Conservation (phyloP, 805 yeast genomes). For the Monosporozyma servazzii region DNA sequence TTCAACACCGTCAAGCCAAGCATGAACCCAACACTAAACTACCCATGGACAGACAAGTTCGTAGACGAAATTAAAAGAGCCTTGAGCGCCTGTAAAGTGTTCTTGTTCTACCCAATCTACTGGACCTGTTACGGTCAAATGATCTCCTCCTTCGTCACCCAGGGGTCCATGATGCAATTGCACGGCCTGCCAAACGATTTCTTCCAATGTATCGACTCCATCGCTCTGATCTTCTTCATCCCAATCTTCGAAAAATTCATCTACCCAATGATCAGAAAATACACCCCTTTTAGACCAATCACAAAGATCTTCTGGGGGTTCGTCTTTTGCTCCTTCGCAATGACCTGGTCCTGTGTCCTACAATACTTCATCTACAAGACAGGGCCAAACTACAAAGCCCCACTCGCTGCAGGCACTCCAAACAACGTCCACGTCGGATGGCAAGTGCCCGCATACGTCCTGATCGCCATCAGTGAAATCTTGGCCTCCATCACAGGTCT, state of each 20-base stretch:
- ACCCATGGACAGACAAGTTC: conserved; percentile 56
- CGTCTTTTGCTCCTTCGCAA: conserved; percentile 51
- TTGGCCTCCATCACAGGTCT: conserved; percentile 74
- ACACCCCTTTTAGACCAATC: conserved; percentile 55
- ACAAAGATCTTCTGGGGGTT: conserved; percentile 66
- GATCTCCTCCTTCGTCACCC: conserved; percentile 62
- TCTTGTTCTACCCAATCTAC: conserved; percentile 59
- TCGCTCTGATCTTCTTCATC: conserved; percentile 67
- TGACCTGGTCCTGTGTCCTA: conserved; percentile 69
- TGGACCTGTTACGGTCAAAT: conserved; percentile 71
- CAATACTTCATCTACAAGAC: conserved; percentile 60
- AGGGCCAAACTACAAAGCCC: conserved; percentile 66
- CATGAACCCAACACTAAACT: conserved; percentile 37
- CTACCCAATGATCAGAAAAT: conserved; percentile 44
- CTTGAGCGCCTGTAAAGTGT: conserved; percentile 62
- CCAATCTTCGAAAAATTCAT: conserved; percentile 58
- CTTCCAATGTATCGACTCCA: conserved; percentile 65
- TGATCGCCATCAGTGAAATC: conserved; percentile 68
- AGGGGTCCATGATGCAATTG: conserved; percentile 63
- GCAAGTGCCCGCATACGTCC: conserved; percentile 56
- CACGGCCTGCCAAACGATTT: conserved; percentile 78
- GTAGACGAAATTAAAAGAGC: conserved; percentile 67
- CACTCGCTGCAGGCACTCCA: conserved; percentile 34
- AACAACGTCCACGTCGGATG: conserved; percentile 52
- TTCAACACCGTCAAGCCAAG: conserved; percentile 53